phyloP scores from a whole-genome alignment of 768 basidiomycete species.

The Lanmaoa pseudosensibilis region DNA sequence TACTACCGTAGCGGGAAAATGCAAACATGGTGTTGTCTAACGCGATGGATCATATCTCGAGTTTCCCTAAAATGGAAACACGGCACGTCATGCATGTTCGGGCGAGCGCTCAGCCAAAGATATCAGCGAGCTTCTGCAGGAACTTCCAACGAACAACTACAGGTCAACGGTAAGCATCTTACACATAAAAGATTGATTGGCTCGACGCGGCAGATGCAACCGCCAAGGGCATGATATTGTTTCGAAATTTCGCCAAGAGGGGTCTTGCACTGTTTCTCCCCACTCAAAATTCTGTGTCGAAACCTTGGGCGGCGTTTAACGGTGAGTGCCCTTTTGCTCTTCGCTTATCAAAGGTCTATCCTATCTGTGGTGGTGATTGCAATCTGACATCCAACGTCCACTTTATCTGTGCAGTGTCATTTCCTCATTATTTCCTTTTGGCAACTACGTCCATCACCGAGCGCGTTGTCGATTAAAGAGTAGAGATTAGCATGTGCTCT shows the following conservation, averaged over 20 bases:
- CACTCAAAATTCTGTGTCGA: constrained; percentile 88
- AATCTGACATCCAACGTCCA: neutral
- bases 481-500: constrained; percentile 25
- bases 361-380: neutral
- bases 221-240: constrained; percentile 95
- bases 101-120: too few relatives aligned
- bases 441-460: constrained; percentile 86
- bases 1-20: too few relatives aligned
- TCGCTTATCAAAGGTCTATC: neutral
- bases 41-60: too few relatives aligned
- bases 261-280: constrained; percentile 96
- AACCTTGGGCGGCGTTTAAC: constrained; percentile 99
- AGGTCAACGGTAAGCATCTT: too few relatives aligned
- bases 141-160: too few relatives aligned
- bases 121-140: too few relatives aligned
- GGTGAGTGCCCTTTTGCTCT: constrained; percentile 49
- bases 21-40: too few relatives aligned
- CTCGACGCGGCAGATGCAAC: too few relatives aligned
- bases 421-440: constrained; percentile 96
- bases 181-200: too few relatives aligned
- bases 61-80: too few relatives aligned
- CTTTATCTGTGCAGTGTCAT: constrained; percentile 61
- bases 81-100: too few relatives aligned
- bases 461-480: constrained; percentile 77
- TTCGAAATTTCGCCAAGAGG: constrained; percentile 92